Percentiles rank a stretch among this genome's conserved stretches.
phyloP scores from a whole-genome alignment of 2,329 filamentous ascomycete genomes.

The Fusarium domesticum region DNA sequence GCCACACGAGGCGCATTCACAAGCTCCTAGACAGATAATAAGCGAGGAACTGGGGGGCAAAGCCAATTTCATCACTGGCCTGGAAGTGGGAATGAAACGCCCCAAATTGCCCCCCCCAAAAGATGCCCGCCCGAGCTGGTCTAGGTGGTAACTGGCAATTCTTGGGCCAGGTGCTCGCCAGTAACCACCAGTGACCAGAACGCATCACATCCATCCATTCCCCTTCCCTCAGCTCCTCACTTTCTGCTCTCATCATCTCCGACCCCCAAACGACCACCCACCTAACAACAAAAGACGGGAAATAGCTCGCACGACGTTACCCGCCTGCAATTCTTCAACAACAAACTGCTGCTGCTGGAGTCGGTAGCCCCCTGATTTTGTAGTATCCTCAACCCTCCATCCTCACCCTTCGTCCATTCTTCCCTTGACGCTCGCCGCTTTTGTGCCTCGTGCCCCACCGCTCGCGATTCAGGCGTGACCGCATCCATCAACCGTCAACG shows the following conservation, averaged over 20 bases:
- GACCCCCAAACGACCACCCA: too few relatives aligned
- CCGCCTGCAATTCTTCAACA: slow-evolving; percentile 2
- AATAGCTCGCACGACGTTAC: too few relatives aligned
- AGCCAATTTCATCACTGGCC: slow-evolving; percentile 16
- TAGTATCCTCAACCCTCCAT: slow-evolving; percentile 6
- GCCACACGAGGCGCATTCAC: slow-evolving; percentile 20
- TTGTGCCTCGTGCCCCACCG: slow-evolving; percentile 32
- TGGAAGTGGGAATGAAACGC: slow-evolving; percentile 11
- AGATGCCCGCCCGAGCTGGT: slow-evolving; percentile 4
- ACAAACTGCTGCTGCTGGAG: slow-evolving; percentile 19
- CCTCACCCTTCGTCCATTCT: slow-evolving; percentile 15
- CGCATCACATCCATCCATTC: too few relatives aligned
- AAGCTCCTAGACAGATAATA: slow-evolving; percentile 10
- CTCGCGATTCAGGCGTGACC: slow-evolving; percentile 32
- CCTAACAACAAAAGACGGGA: too few relatives aligned
- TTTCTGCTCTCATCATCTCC: too few relatives aligned
- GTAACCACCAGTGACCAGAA: too few relatives aligned
- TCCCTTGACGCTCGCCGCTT: slow-evolving; percentile 26
- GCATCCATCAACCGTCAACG: slow-evolving; percentile 29
- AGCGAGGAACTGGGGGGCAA: slow-evolving; percentile 13
- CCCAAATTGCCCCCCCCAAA: background rate
- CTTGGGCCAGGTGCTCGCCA: slow-evolving; percentile 13
- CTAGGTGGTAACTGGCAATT: slow-evolving; percentile 17
- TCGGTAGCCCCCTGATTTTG: too few relatives aligned
- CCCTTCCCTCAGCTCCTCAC: too few relatives aligned